These are phyloP conservation scores for Wickerhamiella dianesei DNA, from an alignment of 805 yeast species.

Conservation along the genomic window DNA sequence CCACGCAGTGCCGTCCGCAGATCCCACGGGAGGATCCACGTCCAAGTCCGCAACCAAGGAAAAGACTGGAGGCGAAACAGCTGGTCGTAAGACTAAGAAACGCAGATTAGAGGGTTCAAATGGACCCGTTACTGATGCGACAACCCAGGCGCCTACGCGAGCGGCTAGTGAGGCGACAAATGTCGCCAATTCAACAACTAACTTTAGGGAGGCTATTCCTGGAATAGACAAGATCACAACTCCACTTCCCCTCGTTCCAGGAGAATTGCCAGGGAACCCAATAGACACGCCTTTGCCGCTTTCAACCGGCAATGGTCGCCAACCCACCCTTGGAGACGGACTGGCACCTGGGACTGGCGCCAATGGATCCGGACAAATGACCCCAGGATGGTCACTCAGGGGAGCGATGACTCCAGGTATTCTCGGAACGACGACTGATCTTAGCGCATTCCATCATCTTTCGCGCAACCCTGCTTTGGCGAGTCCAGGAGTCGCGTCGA, in stretches of 20 bases:
- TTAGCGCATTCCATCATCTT: neutral
- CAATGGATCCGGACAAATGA: neutral
- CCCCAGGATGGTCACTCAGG: conserved; percentile 1
- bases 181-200: too few species aligned
- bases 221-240: conserved; percentile 12
- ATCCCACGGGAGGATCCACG: too few species aligned
- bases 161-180: too few species aligned
- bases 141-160: too few species aligned
- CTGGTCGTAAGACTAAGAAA: too few species aligned
- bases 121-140: too few species aligned
- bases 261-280: neutral
- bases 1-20: too few species aligned
- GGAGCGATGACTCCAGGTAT: conserved; percentile 1
- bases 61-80: too few species aligned
- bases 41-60: too few species aligned
- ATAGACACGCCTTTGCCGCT: neutral
- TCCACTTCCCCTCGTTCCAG: conserved; percentile 10
- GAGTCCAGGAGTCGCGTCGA: conserved; percentile 1
- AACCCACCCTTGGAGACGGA: too few species aligned
- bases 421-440: neutral
- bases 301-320: too few species aligned
- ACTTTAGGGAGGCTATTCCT: conserved; percentile 3
- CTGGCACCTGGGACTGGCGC: neutral
- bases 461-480: neutral
- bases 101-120: too few species aligned